Evolutionary conservation across 441 rosid species (phyloP).

Genomic region (Isatis lusitanica): DNA sequence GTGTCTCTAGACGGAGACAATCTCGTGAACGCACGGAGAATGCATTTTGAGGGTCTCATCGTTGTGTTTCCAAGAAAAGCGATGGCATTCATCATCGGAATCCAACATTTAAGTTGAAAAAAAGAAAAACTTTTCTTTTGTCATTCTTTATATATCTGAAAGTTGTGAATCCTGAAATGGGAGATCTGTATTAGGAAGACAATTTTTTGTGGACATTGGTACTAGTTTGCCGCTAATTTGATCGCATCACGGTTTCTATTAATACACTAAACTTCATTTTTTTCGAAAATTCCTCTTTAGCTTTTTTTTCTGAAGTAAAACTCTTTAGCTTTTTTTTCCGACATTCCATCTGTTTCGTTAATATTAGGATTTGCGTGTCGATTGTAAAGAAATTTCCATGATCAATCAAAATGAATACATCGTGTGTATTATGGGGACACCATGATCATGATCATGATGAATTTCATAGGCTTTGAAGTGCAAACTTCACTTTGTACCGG

Average conservation of each 20-base stretch:
- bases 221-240: constrained; percentile 26
- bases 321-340: not conserved
- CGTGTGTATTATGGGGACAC: not conserved
- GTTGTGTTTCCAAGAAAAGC: constrained; percentile 50
- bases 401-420: not conserved
- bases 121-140: not conserved
- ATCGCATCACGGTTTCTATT: constrained; percentile 26
- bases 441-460: not conserved
- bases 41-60: constrained; percentile 58
- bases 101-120: not conserved
- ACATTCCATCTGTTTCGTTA: not conserved
- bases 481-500: not conserved
- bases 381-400: not conserved
- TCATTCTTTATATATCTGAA: constrained; percentile 15
- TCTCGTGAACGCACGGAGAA: constrained; percentile 43
- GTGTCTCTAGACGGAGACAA: constrained; percentile 33
- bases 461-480: not conserved
- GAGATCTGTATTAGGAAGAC: constrained; percentile 15
- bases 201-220: constrained; percentile 31
- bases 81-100: constrained; percentile 44
- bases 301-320: no score
- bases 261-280: constrained; percentile 17
- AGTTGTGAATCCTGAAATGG: constrained; percentile 4
- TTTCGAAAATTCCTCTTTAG: constrained; percentile 2
- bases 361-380: not conserved